Evolutionary conservation across 176 grass and related monocot genomes (phyloP).

Genomic region (Melocanna baccifera): DNA sequence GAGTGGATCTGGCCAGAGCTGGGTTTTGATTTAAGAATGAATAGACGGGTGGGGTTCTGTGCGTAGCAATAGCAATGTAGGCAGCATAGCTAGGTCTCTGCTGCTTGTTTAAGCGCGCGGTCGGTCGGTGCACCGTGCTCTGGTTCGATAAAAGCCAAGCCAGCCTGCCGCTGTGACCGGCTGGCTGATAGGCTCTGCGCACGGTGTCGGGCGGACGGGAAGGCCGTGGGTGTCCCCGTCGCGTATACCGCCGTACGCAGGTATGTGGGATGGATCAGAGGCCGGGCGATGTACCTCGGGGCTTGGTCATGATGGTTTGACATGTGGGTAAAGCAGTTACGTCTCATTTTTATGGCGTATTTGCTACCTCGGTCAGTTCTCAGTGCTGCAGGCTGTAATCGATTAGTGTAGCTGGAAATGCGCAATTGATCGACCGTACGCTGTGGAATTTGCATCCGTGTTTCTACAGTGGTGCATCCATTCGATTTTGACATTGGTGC

Average conservation of each 20-base stretch:
- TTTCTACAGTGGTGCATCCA: not conserved
- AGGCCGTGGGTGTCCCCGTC: not conserved
- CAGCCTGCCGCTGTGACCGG: not conserved
- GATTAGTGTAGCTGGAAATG: not conserved
- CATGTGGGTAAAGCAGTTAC: not conserved
- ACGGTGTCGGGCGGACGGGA: not conserved
- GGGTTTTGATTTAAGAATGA: conserved; percentile 23
- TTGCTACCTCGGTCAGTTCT: not conserved
- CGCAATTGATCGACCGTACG: not conserved
- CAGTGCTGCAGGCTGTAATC: not conserved
- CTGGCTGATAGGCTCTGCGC: not conserved
- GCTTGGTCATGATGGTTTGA: not conserved
- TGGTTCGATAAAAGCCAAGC: conserved; percentile 17
- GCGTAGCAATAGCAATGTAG: not conserved
- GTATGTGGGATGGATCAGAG: conserved; percentile 6
- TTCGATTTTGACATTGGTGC: not conserved
- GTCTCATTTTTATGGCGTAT: not conserved
- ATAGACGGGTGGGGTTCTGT: not conserved
- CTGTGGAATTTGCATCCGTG: not conserved
- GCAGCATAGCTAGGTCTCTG: not conserved
- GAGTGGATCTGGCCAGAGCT: not conserved
- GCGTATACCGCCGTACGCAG: conserved; percentile 9
- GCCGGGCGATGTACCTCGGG: not conserved
- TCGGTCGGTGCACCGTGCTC: conserved; percentile 35
- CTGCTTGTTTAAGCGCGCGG: conserved; percentile 23